phyloP scores from a whole-genome alignment of 805 yeast species.

The Zygosaccharomyces bailii region DNA sequence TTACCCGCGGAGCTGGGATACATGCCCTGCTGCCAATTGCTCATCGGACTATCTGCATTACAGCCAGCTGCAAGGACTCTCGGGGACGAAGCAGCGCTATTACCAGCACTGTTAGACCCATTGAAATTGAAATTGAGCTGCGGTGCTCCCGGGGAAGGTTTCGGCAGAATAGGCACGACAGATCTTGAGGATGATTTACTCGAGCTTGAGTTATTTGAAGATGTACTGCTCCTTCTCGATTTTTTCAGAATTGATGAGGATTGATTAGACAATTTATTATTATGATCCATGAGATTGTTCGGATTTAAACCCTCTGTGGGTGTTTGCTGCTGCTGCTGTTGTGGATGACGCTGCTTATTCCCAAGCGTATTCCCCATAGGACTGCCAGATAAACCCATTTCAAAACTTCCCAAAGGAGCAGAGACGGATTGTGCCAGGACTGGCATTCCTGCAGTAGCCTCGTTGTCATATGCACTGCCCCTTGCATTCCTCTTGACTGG shows the following conservation, averaged over 20 bases:
- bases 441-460: not conserved
- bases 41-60: conserved; percentile 20
- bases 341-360: conserved; percentile 13
- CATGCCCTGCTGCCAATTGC: conserved; percentile 19
- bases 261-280: conserved; percentile 14
- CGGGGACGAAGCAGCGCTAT: conserved; percentile 34
- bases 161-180: conserved; percentile 36
- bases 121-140: conserved; percentile 12
- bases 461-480: conserved; percentile 1
- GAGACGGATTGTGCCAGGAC: conserved; percentile 8
- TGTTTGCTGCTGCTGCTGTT: conserved; percentile 1
- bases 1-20: conserved; percentile 27
- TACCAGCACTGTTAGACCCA: conserved; percentile 23
- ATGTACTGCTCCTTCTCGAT: conserved; percentile 33
- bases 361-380: conserved; percentile 6
- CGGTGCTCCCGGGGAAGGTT: conserved; percentile 28
- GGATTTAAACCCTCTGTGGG: conserved; percentile 17
- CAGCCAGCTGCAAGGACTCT: conserved; percentile 16
- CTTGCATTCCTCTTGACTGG: conserved; percentile 15
- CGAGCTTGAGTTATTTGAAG: conserved; percentile 32
- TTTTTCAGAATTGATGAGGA: conserved; percentile 11
- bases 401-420: conserved; percentile 16
- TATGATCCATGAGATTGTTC: conserved; percentile 21
- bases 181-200: conserved; percentile 33
- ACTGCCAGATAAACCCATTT: conserved; percentile 8